Evolutionary conservation across 345 rosid species (phyloP).

Genomic region (sweet orange (Citrus sinensis)): DNA sequence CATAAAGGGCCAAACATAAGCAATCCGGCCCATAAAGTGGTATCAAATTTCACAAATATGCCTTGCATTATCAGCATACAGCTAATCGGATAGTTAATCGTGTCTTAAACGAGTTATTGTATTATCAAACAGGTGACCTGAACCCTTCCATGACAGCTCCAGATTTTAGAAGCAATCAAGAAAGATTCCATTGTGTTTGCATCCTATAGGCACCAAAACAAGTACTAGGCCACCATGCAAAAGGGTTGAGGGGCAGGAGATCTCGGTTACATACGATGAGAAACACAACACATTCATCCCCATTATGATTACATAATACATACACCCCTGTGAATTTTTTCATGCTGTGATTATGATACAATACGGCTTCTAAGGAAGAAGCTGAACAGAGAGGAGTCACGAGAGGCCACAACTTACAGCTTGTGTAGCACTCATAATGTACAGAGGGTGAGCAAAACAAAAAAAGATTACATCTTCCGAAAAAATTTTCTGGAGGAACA

Average conservation of each 20-base stretch:
- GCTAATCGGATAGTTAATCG: too few species aligned
- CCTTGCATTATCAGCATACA: not conserved
- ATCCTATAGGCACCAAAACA: too few species aligned
- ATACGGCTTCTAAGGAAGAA: not conserved
- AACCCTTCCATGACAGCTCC: too few species aligned
- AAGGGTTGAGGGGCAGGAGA: not conserved
- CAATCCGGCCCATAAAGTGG: not conserved
- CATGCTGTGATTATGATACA: constrained; percentile 1
- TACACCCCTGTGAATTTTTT: not conserved
- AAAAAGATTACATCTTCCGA: not conserved
- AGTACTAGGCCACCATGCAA: not conserved
- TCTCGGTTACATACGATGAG: not conserved
- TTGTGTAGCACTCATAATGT: not conserved
- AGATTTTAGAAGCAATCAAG: not conserved
- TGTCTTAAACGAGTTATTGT: too few species aligned
- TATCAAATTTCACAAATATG: not conserved
- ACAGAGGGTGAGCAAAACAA: not conserved
- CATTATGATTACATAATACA: not conserved
- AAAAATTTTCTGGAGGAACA: not conserved
- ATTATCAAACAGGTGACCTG: too few species aligned
- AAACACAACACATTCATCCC: not conserved
- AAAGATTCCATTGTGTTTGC: not conserved
- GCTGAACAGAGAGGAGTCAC: not conserved
- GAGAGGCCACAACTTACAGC: not conserved
- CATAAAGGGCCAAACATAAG: too few species aligned